phyloP scores from a whole-genome alignment of 2,329 filamentous ascomycete genomes.

The Hymenoscyphus repandus region DNA sequence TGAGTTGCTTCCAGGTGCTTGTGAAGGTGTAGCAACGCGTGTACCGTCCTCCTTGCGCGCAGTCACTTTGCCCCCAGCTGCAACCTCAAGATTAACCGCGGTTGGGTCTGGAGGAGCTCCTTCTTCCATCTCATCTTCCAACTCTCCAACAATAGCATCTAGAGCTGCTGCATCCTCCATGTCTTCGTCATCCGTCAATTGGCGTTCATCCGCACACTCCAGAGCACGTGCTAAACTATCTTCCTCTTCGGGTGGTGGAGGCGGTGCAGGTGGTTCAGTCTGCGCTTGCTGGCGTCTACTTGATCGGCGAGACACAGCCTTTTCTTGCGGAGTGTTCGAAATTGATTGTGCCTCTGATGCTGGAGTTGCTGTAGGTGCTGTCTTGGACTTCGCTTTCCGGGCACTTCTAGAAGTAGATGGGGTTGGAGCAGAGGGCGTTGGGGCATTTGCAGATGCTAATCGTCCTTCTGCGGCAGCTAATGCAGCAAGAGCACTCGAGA shows the following conservation, averaged over 20 bases:
- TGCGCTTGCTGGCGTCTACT: slow-evolving; percentile 52
- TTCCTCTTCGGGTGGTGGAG: slow-evolving; percentile 50
- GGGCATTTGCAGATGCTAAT: slow-evolving; percentile 21
- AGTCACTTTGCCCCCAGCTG: slow-evolving; percentile 78
- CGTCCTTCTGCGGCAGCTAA: slow-evolving; percentile 60
- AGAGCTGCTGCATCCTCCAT: slow-evolving; percentile 63
- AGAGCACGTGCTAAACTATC: slow-evolving; percentile 65
- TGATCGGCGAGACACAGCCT: slow-evolving; percentile 55
- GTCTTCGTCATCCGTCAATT: slow-evolving; percentile 68
- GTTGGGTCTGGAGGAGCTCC: slow-evolving; percentile 73
- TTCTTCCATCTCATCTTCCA: slow-evolving; percentile 78
- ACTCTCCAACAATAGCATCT: slow-evolving; percentile 83
- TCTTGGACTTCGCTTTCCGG: slow-evolving; percentile 39
- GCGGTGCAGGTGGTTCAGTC: slow-evolving; percentile 46
- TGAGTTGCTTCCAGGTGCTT: slow-evolving; percentile 44
- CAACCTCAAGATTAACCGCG: slow-evolving; percentile 88
- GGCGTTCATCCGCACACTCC: slow-evolving; percentile 90
- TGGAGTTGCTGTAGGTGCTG: slow-evolving; percentile 38
- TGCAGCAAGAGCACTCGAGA: slow-evolving; percentile 66
- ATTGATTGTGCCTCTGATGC: slow-evolving; percentile 37
- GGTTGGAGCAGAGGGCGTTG: slow-evolving; percentile 36
- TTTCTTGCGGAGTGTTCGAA: slow-evolving; percentile 48
- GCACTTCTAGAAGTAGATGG: slow-evolving; percentile 31
- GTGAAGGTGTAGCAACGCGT: slow-evolving; percentile 74
- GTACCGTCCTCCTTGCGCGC: slow-evolving; percentile 91